A percentile compares a stretch with the other conserved stretches of the same genome.
Evolutionary conservation across 225 moss, liverwort and hornwort genomes (phyloP).

Genomic region (Pseudisothecium myosuroides): DNA sequence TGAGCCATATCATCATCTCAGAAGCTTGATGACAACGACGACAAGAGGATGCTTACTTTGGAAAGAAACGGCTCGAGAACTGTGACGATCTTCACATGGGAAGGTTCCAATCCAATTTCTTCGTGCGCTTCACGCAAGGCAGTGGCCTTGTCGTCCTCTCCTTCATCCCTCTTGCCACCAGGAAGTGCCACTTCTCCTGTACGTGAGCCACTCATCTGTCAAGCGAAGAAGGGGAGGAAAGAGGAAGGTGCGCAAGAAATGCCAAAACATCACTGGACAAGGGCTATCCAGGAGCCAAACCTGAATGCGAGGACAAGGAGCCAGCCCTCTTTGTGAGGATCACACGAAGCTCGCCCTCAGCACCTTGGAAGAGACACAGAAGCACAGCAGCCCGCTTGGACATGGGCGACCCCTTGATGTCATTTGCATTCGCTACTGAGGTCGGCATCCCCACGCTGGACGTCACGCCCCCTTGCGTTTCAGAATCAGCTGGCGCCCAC

Average conservation of each 20-base stretch:
- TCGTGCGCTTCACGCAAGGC: constrained; percentile 91
- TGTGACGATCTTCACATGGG: constrained; percentile 68
- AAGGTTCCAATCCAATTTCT: constrained; percentile 84
- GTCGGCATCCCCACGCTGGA: constrained; percentile 42
- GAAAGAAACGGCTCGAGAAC: constrained; percentile 88
- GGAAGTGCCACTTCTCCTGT: constrained; percentile 94
- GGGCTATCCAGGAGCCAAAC: background rate
- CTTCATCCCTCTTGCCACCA: constrained; percentile 91
- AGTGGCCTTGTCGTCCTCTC: constrained; percentile 77
- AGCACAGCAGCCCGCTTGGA: constrained; percentile 49
- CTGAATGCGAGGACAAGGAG: constrained; percentile 53
- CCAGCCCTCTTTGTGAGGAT: constrained; percentile 55
- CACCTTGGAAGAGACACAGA: constrained; percentile 42
- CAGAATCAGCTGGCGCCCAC: constrained; percentile 28
- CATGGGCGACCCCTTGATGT: constrained; percentile 20
- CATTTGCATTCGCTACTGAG: constrained; percentile 30
- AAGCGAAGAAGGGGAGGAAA: background rate
- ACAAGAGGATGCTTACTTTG: constrained; percentile 38
- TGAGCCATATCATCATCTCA: background rate
- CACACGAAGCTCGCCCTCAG: constrained; percentile 37
- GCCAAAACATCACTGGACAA: background rate
- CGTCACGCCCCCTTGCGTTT: constrained; percentile 23
- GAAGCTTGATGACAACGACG: background rate
- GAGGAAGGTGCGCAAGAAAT: background rate
- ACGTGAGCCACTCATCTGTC: background rate